Conservation (phyloP, 257 asterid genomes). For the Fraxinus anomala region DNA sequence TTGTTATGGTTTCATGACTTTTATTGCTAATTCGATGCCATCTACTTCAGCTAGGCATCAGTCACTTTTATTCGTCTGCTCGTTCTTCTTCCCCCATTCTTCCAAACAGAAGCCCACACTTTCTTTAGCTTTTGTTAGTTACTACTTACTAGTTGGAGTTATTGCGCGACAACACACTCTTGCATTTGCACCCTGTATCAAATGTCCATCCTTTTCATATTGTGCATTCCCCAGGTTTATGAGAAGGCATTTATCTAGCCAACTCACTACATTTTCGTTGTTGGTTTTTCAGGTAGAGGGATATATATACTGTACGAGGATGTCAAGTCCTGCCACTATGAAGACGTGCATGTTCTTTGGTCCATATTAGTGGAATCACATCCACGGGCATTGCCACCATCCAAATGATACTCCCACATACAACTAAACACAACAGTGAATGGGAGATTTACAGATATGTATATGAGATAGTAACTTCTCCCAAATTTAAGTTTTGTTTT, state of each 20-base stretch:
- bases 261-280: neutral
- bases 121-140: no score
- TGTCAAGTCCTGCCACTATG: conserved; percentile 57
- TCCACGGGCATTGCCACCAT: conserved; percentile 59
- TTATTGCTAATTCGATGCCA: no score
- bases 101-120: no score
- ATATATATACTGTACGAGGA: conserved; percentile 55
- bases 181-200: neutral
- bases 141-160: no score
- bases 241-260: neutral
- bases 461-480: conserved; percentile 36
- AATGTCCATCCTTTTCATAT: neutral
- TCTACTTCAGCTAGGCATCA: no score
- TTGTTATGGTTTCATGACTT: no score
- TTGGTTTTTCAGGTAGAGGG: conserved; percentile 41
- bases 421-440: conserved; percentile 21
- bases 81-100: no score
- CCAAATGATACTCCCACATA: conserved; percentile 46
- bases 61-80: no score
- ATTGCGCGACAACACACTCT: neutral
- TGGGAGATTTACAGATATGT: conserved; percentile 28
- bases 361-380: conserved; percentile 87
- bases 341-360: conserved; percentile 59
- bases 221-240: neutral
- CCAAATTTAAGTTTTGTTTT: conserved; percentile 19